Conservation (phyloP, 2,329 filamentous ascomycete species). For the Podosphaera xanthii region DNA sequence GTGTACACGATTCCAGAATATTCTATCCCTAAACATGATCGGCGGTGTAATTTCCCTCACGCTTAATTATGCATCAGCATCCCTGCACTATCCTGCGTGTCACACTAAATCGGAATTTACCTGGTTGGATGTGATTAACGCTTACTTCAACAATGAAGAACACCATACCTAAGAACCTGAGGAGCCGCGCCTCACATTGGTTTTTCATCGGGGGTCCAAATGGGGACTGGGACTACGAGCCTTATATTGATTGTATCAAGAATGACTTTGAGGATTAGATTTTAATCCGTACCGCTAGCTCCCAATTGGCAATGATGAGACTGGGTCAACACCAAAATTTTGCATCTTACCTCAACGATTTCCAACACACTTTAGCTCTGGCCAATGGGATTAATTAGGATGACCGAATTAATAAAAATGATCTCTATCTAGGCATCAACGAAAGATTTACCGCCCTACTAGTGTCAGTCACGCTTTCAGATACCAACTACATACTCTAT, state of each 20-base stretch:
- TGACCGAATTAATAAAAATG: background rate
- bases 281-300: background rate
- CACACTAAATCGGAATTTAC: no score
- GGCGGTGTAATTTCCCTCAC: no score
- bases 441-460: background rate
- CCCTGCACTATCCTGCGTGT: no score
- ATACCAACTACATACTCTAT: background rate
- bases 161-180: background rate
- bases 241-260: background rate
- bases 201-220: background rate
- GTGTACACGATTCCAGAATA: no score
- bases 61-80: no score
- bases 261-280: background rate
- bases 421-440: background rate
- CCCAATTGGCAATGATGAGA: background rate
- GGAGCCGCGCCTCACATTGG: background rate
- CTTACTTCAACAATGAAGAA: background rate
- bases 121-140: no score
- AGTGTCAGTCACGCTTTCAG: background rate
- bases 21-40: no score
- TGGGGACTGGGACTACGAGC: background rate
- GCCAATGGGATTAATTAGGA: background rate
- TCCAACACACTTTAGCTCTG: background rate
- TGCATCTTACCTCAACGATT: background rate
- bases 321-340: background rate